Evolutionary conservation across 345 rosid species (phyloP), one percentile per base, ranked within the genome.

Genomic region (Cardamine chenopodiifolia): DNA sequence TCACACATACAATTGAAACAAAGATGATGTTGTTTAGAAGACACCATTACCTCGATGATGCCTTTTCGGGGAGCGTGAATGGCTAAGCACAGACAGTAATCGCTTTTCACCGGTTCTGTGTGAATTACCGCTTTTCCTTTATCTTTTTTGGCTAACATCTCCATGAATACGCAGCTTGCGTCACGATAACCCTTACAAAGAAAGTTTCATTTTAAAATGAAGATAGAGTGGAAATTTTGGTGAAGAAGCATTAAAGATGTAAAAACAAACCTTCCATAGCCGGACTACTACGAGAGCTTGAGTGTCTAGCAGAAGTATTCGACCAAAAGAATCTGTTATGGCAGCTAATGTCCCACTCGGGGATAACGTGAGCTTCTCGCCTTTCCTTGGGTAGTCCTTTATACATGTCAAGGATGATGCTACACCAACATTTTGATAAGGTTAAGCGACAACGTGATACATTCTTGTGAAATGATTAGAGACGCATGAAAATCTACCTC

Each of bases 281-380:
- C 98, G 90, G 70, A 95, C 97, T 49, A 92, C 97, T 32, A 95
- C 97, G 35, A 95, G 89, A 28, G 99, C 99, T 74, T 88, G 96
- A 80, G 98, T 92, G 78, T 95, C 99, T 73, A 95, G 82, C 35
- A 92, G 90, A 83, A 89, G 87, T 78, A 95, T 89, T 20, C 99
- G 97, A 72, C 98, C 99, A 76, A 95, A 94, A 57, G 99, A 95
- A 82, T 95, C 99, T 22, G 99, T 90, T 59, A 95, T 87, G 6
- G 99, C 97, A 80, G 99, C 99, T 83, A 95, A 83, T 56, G 99
- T 90, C 61, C 98, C 99, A 80, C 97, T 90, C 13, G 99, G 99
- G 10, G 97, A 95, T 80, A 90, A 69, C 0, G 92, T 90, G 47
- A 90, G 85, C 82, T 86, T 90, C 78, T 95, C 97, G 4, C 99